These are phyloP conservation scores for Collariella sp. DNA, from an alignment of 495 filamentous ascomycete species.

Conservation along the genomic window DNA sequence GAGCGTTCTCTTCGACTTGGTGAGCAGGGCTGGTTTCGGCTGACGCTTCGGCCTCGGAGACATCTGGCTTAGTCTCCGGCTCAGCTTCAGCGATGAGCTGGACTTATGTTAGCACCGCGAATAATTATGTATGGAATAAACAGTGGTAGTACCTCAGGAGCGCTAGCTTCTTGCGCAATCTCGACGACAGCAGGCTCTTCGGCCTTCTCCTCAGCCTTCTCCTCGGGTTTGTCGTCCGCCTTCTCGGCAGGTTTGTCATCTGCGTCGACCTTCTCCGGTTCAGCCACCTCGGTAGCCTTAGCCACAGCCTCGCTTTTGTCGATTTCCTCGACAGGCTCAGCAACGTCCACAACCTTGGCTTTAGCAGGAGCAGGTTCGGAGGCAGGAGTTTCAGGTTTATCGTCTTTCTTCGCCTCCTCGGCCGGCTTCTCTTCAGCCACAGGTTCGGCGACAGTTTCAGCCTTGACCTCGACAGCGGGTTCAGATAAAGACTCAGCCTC, in stretches of 20 bases:
- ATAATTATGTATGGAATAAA: no score
- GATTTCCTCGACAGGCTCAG: conserved; percentile 16
- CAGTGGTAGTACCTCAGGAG: background rate
- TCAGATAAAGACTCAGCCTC: no score
- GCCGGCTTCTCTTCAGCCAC: background rate
- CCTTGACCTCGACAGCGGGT: background rate
- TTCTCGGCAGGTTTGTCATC: background rate
- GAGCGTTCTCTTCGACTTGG: no score
- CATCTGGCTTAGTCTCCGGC: no score
- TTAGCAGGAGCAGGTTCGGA: conserved; percentile 7
- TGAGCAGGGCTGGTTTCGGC: no score
- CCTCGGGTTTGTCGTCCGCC: background rate
- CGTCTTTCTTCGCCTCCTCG: conserved; percentile 8
- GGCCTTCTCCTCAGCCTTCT: no score
- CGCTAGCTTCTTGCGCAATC: background rate
- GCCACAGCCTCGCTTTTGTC: conserved; percentile 2
- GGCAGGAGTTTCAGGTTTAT: conserved; percentile 1
- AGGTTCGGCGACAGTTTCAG: no score
- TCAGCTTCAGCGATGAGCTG: no score
- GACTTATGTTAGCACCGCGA: no score
- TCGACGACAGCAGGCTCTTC: background rate
- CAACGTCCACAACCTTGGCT: conserved; percentile 1
- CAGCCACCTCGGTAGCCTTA: background rate
- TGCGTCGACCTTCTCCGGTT: background rate
- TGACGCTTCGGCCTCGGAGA: no score